Base-by-base conservation (phyloP, 2,329 filamentous ascomycete species). In the Scedosporium dehoogii region DNA sequence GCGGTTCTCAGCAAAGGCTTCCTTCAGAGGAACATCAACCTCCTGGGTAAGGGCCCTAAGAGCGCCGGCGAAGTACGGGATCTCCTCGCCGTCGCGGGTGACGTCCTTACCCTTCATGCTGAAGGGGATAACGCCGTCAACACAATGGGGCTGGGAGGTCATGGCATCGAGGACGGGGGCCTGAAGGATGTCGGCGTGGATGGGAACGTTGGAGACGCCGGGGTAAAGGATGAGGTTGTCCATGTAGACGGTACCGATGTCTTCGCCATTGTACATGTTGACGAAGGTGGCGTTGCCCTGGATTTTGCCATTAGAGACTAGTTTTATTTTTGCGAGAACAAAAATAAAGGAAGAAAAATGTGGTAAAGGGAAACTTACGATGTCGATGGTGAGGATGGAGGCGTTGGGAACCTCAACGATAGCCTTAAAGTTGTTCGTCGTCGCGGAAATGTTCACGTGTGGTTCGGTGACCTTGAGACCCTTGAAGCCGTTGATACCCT, bases 211-310 rank as follows among this genome's bases (percentile, higher is more conserved):
- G 73, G 88, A 88, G 68, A 75, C 70, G 63, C 87, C 87, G 2
- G 86, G 86, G 41, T 67, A 70, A 57, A 90, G 79, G 18, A 79
- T 65, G 55, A 90, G 74, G 73, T 88, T 77, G 66, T 83, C 74
- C 64, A 90, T 79, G 65, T 78, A 81, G 6, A 83, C 73, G 48
- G 73, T 79, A 60, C 87, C 87, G 64, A 89, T 77, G 1, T 74
- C 65, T 55, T 72, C 66, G 56, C 76, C 79, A 55, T 80, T 76
- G 60, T 86, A 77, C 67, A 76, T 82, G 69, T 84, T 85, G 72
- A 78, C 73, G 72, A 88, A 87, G 29, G 81, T 81, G 42, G 84
- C 76, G 68, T 89, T 87, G 67, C 87, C 87, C 78, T 85, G 29
- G 14, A 57, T 23, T 46, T 46, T 21, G 7, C 33, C 27, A 60